Percentiles rank a stretch among this genome's conserved stretches.
Conservation (phyloP, 2,329 filamentous ascomycete genomes). For the Diaporthe citrichinensis region DNA sequence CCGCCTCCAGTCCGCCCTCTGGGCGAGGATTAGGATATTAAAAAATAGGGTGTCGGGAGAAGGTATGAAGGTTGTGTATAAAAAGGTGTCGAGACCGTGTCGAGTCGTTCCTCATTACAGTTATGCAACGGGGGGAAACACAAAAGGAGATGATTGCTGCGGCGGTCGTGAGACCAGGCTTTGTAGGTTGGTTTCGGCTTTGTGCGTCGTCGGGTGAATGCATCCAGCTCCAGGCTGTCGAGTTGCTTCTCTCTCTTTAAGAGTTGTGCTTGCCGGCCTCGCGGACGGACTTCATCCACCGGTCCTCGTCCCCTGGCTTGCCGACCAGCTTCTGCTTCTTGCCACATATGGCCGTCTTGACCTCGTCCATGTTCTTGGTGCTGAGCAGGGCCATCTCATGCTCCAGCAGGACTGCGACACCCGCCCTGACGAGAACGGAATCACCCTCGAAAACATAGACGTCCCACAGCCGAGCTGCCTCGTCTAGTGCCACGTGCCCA, state of each 20-base stretch:
- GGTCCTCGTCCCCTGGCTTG: slow-evolving; percentile 63
- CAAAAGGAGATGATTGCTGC: slow-evolving; percentile 16
- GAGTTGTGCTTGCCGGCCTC: slow-evolving; percentile 54
- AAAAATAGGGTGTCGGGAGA: slow-evolving; percentile 37
- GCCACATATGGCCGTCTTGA: slow-evolving; percentile 56
- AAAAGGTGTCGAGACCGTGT: slow-evolving; percentile 12
- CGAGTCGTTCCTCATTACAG: slow-evolving; percentile 32
- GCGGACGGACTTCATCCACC: slow-evolving; percentile 58
- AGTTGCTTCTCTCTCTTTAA: slow-evolving; percentile 24
- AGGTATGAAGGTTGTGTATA: slow-evolving; percentile 33
- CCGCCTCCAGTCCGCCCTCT: slow-evolving; percentile 11
- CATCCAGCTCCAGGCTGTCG: slow-evolving; percentile 34
- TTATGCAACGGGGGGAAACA: slow-evolving; percentile 32
- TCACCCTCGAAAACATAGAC: slow-evolving; percentile 89
- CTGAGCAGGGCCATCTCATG: slow-evolving; percentile 67
- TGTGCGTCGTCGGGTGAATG: slow-evolving; percentile 15
- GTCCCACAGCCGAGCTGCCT: slow-evolving; percentile 83
- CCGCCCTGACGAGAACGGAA: slow-evolving; percentile 77
- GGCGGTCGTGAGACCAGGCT: slow-evolving; percentile 20
- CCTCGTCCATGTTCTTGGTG: slow-evolving; percentile 60
- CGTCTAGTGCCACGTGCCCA: slow-evolving; percentile 73
- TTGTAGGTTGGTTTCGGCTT: slow-evolving; percentile 1
- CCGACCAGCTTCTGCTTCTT: slow-evolving; percentile 54
- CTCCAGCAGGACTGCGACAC: slow-evolving; percentile 74
- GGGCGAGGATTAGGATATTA: slow-evolving; percentile 39